Evolutionary conservation across 352 stramenopile species (phyloP).

Genomic region (Phytophthora capsici): DNA sequence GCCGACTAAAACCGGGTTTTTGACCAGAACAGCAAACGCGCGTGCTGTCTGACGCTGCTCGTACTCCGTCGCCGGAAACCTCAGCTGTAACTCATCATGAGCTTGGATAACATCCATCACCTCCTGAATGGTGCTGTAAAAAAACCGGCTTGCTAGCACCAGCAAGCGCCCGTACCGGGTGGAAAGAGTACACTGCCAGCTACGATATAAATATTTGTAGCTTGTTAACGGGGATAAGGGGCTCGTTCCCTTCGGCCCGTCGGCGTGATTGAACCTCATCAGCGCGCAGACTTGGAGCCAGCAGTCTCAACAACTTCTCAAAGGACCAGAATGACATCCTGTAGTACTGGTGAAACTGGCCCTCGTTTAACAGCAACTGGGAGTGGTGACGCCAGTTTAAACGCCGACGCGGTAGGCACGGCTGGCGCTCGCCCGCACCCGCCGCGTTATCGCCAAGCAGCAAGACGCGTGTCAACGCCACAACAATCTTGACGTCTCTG

Average conservation of each 20-base stretch:
- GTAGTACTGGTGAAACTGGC: constrained; percentile 12
- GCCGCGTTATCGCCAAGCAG: neutral
- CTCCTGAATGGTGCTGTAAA: constrained; percentile 5
- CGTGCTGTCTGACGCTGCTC: neutral
- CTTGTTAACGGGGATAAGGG: constrained; percentile 12
- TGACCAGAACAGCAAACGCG: neutral
- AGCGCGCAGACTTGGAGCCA: constrained; percentile 1
- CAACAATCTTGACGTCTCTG: neutral
- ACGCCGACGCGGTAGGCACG: neutral
- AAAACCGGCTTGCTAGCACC: neutral
- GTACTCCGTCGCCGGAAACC: neutral
- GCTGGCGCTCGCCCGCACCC: neutral
- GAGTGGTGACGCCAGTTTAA: constrained; percentile 9
- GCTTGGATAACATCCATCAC: constrained; percentile 12
- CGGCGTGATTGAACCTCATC: constrained; percentile 2
- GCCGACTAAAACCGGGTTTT: neutral
- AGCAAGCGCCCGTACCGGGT: neutral
- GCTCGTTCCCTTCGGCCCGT: neutral
- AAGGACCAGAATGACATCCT: constrained; percentile 4
- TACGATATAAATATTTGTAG: constrained; percentile 15
- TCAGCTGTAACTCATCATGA: neutral
- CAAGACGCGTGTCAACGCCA: neutral
- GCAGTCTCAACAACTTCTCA: neutral
- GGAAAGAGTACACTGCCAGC: constrained; percentile 4
- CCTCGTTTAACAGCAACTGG: constrained; percentile 10